A percentile compares a stretch with the other conserved stretches of the same genome.
These are phyloP conservation scores for Straminergon stramineum DNA, from an alignment of 225 moss, liverwort and hornwort species.

Conservation along the genomic window DNA sequence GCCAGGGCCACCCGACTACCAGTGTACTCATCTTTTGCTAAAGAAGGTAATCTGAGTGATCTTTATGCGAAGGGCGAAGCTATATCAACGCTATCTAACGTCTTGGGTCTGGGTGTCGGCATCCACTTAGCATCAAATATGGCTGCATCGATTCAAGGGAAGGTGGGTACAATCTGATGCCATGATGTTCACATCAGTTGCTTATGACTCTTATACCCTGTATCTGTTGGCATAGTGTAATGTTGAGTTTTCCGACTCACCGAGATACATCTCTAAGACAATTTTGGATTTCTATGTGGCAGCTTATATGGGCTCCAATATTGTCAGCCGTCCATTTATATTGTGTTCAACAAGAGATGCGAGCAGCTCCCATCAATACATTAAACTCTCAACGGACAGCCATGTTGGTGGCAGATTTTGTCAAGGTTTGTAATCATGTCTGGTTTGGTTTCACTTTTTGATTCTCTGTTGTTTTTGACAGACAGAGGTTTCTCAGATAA, in stretches of 20 bases:
- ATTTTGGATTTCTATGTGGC: constrained; percentile 5
- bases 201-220: neutral
- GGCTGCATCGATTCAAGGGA: constrained; percentile 76
- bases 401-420: constrained; percentile 83
- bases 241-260: neutral
- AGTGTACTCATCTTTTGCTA: constrained; percentile 88
- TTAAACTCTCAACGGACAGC: constrained; percentile 92
- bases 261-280: neutral
- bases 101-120: constrained; percentile 88
- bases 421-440: constrained; percentile 47
- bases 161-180: constrained; percentile 27
- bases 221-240: neutral
- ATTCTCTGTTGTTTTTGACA: neutral
- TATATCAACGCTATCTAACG: constrained; percentile 93
- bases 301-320: constrained; percentile 73
- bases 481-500: neutral
- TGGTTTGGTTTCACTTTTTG: neutral
- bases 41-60: constrained; percentile 94
- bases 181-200: neutral
- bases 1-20: constrained; percentile 93
- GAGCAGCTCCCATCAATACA: constrained; percentile 96
- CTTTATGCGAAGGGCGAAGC: constrained; percentile 98
- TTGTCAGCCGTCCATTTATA: constrained; percentile 86
- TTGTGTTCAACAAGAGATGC: constrained; percentile 91
- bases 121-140: constrained; percentile 85